Evolutionary conservation across 768 basidiomycete species (phyloP), one percentile per base, ranked within the genome.

Genomic region (Auriculariales sp.): DNA sequence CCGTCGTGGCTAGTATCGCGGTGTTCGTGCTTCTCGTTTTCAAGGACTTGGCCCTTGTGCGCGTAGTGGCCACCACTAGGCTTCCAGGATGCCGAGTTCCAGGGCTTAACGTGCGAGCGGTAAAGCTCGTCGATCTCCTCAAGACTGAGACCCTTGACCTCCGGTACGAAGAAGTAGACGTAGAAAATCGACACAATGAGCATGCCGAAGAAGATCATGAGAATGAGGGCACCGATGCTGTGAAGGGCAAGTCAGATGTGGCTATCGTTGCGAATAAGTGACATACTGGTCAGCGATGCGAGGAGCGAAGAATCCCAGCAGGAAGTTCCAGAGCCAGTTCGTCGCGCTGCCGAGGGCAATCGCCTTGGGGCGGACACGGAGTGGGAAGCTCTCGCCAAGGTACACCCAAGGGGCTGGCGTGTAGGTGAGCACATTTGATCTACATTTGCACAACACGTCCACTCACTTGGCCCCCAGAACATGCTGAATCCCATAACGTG

Each of bases 121-220:
- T 84, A 85, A 68, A 86, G 60, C 62, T 83, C 81, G 59, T 86
- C 83, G 53, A 84, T 79, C 79, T 80, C 80, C 66, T 87, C 84
- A 54, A 85, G 62, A 49, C 77, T 76, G 19, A 88, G 72, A 10
- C 84, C 83, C 61, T 77, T 87, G 22, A 82, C 88, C 68, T 90
- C 88, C 19, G 86, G 86, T 44, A 90, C 75, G 61, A 79, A 75
- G 49, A 86, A 63, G 62, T 79, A 84, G 24, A 85, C 84, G 59
- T 83, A 90, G 52, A 75, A 61, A 58, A 72, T 79, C 31, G 81
- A 84, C 56, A 82, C 75, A 22, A 77, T 54, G 7, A 84, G 69
- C 76, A 82, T 77, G 48, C 82, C 79, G 59, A 76, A 83, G 71
- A 87, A 87, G 59, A 85, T 78, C 53, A 86, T 62, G 33, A 83